Evolutionary conservation across 2,329 filamentous ascomycete species (phyloP).

Genomic region (Trichoderma hamatum): DNA sequence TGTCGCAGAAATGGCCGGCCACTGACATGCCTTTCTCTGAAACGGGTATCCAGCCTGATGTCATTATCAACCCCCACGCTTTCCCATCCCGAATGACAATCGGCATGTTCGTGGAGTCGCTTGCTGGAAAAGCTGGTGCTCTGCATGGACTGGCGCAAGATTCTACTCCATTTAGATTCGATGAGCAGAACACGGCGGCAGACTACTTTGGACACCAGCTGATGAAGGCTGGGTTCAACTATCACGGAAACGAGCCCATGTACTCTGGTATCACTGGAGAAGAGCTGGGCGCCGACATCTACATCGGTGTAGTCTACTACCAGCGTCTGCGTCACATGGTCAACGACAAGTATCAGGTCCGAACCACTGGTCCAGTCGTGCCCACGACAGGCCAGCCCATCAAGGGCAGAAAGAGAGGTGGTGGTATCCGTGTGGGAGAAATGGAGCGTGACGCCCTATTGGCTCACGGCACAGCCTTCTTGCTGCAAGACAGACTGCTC

Average conservation of each 20-base stretch:
- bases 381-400: slow-evolving; percentile 92
- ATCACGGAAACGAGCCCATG: slow-evolving; percentile 97
- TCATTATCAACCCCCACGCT: slow-evolving; percentile 99
- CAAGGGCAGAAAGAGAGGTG: slow-evolving; percentile 93
- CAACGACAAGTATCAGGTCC: slow-evolving; percentile 98
- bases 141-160: slow-evolving; percentile 96
- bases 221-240: slow-evolving; percentile 94
- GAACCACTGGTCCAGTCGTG: slow-evolving; percentile 91
- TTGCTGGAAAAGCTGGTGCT: slow-evolving; percentile 92
- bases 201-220: slow-evolving; percentile 97
- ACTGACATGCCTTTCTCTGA: slow-evolving; percentile 97
- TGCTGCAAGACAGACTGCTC: slow-evolving; percentile 92
- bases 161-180: slow-evolving; percentile 91
- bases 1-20: slow-evolving; percentile 92
- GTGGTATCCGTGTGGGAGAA: slow-evolving; percentile 98
- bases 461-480: slow-evolving; percentile 91
- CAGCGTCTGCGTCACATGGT: slow-evolving; percentile 99
- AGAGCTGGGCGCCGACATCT: slow-evolving; percentile 93
- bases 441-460: slow-evolving; percentile 97
- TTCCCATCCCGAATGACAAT: slow-evolving; percentile 99
- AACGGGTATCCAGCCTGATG: slow-evolving; percentile 91
- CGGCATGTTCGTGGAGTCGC: slow-evolving; percentile 97
- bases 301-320: slow-evolving; percentile 96
- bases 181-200: slow-evolving; percentile 86
- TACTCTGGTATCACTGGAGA: slow-evolving; percentile 96